Percentiles rank a stretch among this genome's conserved stretches.
Conservation (phyloP, 2,329 filamentous ascomycete species). For the Neofusicoccum kwambonambiense region DNA sequence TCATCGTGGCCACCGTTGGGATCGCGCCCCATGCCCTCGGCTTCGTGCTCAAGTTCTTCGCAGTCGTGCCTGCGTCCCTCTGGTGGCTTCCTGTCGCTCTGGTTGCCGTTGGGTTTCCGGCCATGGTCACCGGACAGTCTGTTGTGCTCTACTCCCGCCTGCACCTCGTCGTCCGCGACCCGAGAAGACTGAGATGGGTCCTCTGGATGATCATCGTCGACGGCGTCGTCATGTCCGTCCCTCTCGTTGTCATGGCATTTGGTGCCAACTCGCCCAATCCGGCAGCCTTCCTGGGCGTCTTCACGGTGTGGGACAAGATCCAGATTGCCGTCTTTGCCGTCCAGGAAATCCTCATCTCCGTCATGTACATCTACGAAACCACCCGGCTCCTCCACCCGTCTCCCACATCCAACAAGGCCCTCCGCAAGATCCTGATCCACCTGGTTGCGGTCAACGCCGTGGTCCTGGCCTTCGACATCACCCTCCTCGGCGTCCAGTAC, state of each 20-base stretch:
- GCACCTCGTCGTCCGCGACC: constrained; percentile 57
- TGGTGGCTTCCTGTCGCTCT: constrained; percentile 39
- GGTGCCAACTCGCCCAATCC: constrained; percentile 47
- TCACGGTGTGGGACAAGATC: constrained; percentile 46
- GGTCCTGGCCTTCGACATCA: constrained; percentile 41
- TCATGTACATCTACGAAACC: constrained; percentile 6
- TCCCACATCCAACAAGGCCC: constrained; percentile 9
- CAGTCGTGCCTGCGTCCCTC: constrained; percentile 27
- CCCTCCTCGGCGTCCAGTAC: constrained; percentile 40
- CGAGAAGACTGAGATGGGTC: constrained; percentile 48
- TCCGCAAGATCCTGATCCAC: constrained; percentile 31
- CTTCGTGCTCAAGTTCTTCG: constrained; percentile 46
- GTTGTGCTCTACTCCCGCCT: constrained; percentile 63
- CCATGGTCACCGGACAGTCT: constrained; percentile 62
- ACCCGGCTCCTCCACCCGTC: neutral
- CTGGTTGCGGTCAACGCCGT: constrained; percentile 41
- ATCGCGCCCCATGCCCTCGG: constrained; percentile 50
- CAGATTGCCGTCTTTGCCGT: constrained; percentile 46
- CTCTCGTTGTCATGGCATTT: constrained; percentile 56
- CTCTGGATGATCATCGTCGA: constrained; percentile 60
- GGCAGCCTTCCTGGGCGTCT: constrained; percentile 33
- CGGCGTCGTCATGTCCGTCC: constrained; percentile 53
- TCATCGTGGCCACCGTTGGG: constrained; percentile 44
- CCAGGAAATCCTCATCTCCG: constrained; percentile 36
- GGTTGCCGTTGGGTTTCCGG: constrained; percentile 54